phyloP scores from a whole-genome alignment of 2,329 filamentous ascomycete species.

The Sclerotinia sclerotiorum region DNA sequence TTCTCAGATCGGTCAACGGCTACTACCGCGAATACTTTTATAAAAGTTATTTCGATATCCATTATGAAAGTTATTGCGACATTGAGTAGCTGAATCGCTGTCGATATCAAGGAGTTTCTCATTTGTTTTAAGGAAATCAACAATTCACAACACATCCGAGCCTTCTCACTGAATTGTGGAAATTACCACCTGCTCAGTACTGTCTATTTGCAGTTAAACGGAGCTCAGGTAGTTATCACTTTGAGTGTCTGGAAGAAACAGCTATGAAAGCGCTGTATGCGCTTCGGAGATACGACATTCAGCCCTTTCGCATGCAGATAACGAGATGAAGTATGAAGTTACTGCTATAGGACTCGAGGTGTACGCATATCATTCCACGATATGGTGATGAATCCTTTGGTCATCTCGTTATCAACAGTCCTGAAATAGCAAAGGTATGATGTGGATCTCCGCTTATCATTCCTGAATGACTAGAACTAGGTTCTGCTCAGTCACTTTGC shows the following conservation, averaged over 20 bases:
- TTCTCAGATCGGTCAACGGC: too few species aligned
- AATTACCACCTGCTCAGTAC: conserved; percentile 3
- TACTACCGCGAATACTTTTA: too few species aligned
- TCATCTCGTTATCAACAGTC: too few species aligned
- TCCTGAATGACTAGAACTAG: too few species aligned
- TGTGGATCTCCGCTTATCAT: too few species aligned
- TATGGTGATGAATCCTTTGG: neutral
- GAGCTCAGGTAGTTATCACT: neutral
- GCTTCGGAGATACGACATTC: neutral
- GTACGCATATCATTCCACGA: neutral
- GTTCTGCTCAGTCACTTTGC: too few species aligned
- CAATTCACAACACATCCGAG: neutral
- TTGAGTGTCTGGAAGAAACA: neutral
- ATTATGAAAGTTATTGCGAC: neutral
- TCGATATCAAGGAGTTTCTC: neutral
- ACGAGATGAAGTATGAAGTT: neutral
- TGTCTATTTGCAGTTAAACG: neutral
- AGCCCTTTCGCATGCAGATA: neutral
- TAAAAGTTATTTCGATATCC: neutral
- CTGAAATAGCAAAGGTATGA: too few species aligned
- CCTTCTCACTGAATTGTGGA: neutral
- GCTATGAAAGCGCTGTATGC: neutral
- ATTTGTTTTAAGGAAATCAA: neutral
- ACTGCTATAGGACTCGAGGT: neutral
- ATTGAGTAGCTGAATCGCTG: neutral